Conservation (phyloP, 139 green algal genomes). For the Volvox africanus region DNA sequence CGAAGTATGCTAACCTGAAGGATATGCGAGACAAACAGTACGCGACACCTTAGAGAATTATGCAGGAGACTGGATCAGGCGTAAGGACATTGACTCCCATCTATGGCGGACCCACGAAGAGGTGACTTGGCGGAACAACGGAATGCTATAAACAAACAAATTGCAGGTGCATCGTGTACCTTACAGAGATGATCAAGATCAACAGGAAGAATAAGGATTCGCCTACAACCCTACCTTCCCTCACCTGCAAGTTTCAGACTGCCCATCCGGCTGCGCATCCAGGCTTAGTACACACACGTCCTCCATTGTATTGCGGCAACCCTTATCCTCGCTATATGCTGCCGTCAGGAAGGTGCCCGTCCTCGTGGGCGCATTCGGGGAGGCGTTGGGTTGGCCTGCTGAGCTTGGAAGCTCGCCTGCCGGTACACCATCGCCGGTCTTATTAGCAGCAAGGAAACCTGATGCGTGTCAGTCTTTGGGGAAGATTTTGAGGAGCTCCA, state of each 20-base stretch:
- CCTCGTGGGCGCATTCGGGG: neutral
- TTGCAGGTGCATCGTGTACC: too few relatives aligned
- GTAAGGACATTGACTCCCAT: too few relatives aligned
- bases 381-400: neutral
- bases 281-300: slow-evolving; percentile 47
- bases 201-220: too few relatives aligned
- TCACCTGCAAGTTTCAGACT: neutral
- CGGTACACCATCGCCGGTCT: neutral
- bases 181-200: too few relatives aligned
- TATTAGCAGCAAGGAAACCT: neutral
- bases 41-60: too few relatives aligned
- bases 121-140: too few relatives aligned
- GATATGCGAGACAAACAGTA: too few relatives aligned
- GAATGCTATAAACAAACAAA: too few relatives aligned
- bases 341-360: slow-evolving; percentile 3
- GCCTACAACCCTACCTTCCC: too few relatives aligned
- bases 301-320: slow-evolving; percentile 41
- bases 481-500: neutral
- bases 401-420: neutral
- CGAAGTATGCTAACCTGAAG: slow-evolving; percentile 33
- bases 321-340: slow-evolving; percentile 45
- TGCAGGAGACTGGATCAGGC: too few relatives aligned
- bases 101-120: too few relatives aligned
- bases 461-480: neutral
- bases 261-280: neutral